These are phyloP conservation scores for Fomitopsis pinicola DNA, from an alignment of 1,284 basidiomycete genomes.

Conservation along the genomic window DNA sequence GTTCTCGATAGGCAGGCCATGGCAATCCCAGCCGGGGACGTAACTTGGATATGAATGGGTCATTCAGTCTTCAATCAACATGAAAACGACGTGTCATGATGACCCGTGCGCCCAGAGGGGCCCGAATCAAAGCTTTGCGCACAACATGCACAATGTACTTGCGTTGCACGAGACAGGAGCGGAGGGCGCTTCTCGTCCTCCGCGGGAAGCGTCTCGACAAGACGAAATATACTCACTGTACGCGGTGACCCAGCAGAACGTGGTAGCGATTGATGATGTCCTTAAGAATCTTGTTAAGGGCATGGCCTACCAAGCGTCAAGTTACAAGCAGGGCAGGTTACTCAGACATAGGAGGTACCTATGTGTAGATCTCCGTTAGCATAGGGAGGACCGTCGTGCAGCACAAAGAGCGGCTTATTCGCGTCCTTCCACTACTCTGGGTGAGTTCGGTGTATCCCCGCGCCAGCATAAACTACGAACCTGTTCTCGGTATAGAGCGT, in stretches of 20 bases:
- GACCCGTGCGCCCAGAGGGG: background rate
- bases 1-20: slow-evolving; percentile 95
- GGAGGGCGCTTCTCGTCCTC: too few species aligned
- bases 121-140: background rate
- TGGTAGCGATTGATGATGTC: slow-evolving; percentile 94
- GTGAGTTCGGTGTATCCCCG: background rate
- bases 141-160: background rate
- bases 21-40: slow-evolving; percentile 97
- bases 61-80: background rate
- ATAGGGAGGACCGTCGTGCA: slow-evolving; percentile 97
- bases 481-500: slow-evolving; percentile 86
- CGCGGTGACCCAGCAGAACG: slow-evolving; percentile 71
- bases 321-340: background rate
- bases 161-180: too few species aligned
- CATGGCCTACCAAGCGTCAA: slow-evolving; percentile 66
- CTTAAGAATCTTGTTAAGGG: slow-evolving; percentile 95
- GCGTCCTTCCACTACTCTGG: slow-evolving; percentile 56
- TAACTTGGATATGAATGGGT: slow-evolving; percentile 52
- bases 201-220: too few species aligned
- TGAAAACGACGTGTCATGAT: background rate
- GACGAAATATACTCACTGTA: slow-evolving; percentile 60
- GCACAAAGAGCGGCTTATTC: slow-evolving; percentile 69
- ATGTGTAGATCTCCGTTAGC: slow-evolving; percentile 96
- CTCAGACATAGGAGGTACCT: slow-evolving; percentile 46
- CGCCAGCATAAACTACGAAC: slow-evolving; percentile 36